Percentiles rank a stretch among this genome's conserved stretches.
These are phyloP conservation scores for Dicorynia guianensis DNA, from an alignment of 306 rosid species.

Conservation along the genomic window DNA sequence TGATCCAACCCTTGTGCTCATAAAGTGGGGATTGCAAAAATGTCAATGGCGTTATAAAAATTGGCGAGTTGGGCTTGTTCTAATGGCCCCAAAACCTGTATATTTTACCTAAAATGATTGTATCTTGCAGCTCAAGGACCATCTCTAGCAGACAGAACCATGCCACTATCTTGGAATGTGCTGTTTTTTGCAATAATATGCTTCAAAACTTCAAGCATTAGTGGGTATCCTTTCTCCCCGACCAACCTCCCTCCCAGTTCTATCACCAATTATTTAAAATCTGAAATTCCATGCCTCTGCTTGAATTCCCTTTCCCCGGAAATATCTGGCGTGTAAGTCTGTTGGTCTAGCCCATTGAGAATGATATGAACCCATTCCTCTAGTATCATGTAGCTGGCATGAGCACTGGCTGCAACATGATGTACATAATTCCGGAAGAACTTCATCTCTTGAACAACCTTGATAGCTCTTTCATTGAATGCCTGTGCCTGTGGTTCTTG, in stretches of 20 bases:
- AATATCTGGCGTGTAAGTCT: constrained; percentile 60
- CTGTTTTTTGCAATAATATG: constrained; percentile 55
- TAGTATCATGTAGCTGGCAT: constrained; percentile 76
- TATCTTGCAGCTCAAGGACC: constrained; percentile 83
- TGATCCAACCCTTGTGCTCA: constrained; percentile 32
- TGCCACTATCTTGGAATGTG: constrained; percentile 46
- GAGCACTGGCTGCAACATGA: constrained; percentile 80
- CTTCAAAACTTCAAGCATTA: constrained; percentile 72
- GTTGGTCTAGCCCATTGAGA: constrained; percentile 76
- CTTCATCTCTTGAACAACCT: constrained; percentile 63
- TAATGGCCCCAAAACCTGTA: constrained; percentile 65
- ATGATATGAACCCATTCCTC: constrained; percentile 71
- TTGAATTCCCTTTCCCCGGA: constrained; percentile 54
- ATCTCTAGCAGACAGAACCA: constrained; percentile 72
- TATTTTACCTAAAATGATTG: constrained; percentile 58
- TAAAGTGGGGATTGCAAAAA: background rate
- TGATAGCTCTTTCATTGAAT: constrained; percentile 53
- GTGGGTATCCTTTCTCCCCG: constrained; percentile 76
- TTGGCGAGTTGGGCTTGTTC: constrained; percentile 64
- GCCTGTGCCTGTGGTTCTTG: constrained; percentile 54
- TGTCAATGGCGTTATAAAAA: constrained; percentile 68
- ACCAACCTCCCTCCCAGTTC: constrained; percentile 83
- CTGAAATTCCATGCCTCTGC: constrained; percentile 48
- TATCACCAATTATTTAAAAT: constrained; percentile 54
- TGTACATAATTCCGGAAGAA: constrained; percentile 71